Conservation (phyloP, 1,139 yeast species). For the Hyphopichia khmerensis region DNA sequence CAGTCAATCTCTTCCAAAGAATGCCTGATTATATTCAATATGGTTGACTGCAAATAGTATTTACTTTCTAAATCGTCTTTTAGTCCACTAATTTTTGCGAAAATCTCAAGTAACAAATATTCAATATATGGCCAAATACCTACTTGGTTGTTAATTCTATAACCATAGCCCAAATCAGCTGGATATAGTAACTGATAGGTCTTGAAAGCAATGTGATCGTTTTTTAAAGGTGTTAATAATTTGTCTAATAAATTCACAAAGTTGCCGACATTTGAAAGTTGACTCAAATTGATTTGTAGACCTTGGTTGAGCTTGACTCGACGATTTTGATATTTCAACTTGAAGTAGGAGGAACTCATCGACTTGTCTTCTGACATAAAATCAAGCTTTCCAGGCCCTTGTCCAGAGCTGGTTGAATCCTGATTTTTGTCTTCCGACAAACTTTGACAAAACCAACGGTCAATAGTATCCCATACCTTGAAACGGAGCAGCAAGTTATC, state of each 20-base stretch:
- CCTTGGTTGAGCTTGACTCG: constrained; percentile 32
- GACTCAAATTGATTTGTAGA: constrained; percentile 31
- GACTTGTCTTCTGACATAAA: neutral
- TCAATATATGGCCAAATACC: constrained; percentile 86
- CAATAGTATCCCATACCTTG: constrained; percentile 68
- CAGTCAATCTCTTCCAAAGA: constrained; percentile 67
- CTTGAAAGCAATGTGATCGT: constrained; percentile 30
- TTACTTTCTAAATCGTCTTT: constrained; percentile 26
- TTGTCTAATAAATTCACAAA: constrained; percentile 53
- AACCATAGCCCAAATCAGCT: constrained; percentile 56
- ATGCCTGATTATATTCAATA: constrained; percentile 51
- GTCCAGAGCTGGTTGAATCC: neutral
- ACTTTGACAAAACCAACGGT: constrained; percentile 66
- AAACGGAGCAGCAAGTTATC: constrained; percentile 33
- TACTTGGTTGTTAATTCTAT: constrained; percentile 46
- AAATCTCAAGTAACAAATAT: constrained; percentile 63
- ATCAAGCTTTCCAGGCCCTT: neutral
- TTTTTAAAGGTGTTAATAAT: constrained; percentile 24
- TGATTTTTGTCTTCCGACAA: constrained; percentile 9
- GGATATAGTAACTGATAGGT: constrained; percentile 58
- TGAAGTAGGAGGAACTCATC: neutral
- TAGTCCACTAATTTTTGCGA: constrained; percentile 42
- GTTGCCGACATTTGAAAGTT: constrained; percentile 59
- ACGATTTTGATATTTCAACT: constrained; percentile 19
- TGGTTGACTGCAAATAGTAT: constrained; percentile 49